Base-by-base conservation (phyloP, 345 rosid genomes). In the Syzygium aromaticum region DNA sequence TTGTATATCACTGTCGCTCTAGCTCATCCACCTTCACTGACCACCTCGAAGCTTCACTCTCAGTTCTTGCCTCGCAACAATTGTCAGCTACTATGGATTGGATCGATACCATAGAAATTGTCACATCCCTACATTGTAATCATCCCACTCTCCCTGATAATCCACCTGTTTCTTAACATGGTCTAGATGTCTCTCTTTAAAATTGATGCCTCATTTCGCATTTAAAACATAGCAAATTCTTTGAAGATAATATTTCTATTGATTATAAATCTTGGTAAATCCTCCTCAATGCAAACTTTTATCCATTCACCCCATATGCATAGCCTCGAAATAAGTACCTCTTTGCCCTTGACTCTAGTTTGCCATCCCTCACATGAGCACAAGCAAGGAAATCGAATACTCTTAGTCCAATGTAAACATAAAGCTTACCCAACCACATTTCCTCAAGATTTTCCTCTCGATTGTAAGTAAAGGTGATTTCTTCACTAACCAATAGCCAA, bases 311-410 rank as follows among this genome's bases (percentile, higher is more conserved):
- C 27, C 43, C 63, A 56, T 56, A 9, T 23, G 63, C 63, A 56
- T 0, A 9, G n/a, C 63, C 63, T 56, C 0, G 2, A 12, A 0
- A 0, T 56, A 56, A 56, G n/a, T 13, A 56, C 0, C 1, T 56
- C n/a, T 23, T 56, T 56, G n/a, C n/a, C 63, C 63, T 23, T 9
- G n/a, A n/a, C n/a, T 56, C 63, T 23, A 10, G 63, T 23, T 11
- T n/a, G 23, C 13, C n/a, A 23, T 56, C n/a, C n/a, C 63, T 56
- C 12, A 56, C 25, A 56, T 23, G n/a, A 56, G 14, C n/a, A 10
- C 9, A 23, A 56, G 0, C 10, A 23, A 2, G 11, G n/a, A 5
- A 56, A 56, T 56, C 0, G 43, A 56, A 56, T 9, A 56, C 63
- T 54, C 59, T 10, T 56, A 23, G 6, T 23, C 63, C 3, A 23